Base-by-base conservation (phyloP, 371 early-diverging fungal genomes). In the Mucor ambiguus region DNA sequence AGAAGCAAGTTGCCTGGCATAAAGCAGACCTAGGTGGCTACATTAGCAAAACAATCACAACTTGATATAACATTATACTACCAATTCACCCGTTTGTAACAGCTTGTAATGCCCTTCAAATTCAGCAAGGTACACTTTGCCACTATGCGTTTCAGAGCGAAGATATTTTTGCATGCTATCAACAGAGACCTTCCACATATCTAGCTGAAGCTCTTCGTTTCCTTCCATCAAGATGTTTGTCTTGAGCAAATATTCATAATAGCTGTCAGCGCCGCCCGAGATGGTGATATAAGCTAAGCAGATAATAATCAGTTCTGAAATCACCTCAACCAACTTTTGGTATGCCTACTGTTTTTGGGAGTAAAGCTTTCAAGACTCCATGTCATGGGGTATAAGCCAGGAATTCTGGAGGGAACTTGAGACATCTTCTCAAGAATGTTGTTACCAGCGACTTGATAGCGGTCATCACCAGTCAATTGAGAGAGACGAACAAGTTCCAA, bases 401-500 rank as follows among this genome's bases (percentile, higher is more conserved):
- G 93, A 24, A 79, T 71, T 35, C 70, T 78, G 3, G 85, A 65
- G 0, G 71, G 69, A 14, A 81, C 75, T 4, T 83, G 66, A 30
- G 83, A 84, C 18, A 94, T 68, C 24, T 76, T 75, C 38, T 84
- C 70, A 63, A 89, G 84, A 5, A 93, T 87, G 14, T 80, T 71
- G 70, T 93, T 89, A 10, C 87, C 92, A 4, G 79, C 71, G 52
- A 78, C 68, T 58, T 85, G 87, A 75, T 94, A 96, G 56, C 73
- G 78, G 8, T 78, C 68, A 63, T 93, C 78, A 2, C 87, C 87
- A 4, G 93, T 94, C n/a, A 96, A 59, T 60, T 93, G 85, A 24
- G 87, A 84, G 29, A 98, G 76, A 29, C 89, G 85, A 46, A 92
- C 93, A 71, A 95, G 89, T 73, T 98, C 99, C 20, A 98, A 71